phyloP scores from a whole-genome alignment of 2,329 filamentous ascomycete genomes.

The Madurella fahalii region DNA sequence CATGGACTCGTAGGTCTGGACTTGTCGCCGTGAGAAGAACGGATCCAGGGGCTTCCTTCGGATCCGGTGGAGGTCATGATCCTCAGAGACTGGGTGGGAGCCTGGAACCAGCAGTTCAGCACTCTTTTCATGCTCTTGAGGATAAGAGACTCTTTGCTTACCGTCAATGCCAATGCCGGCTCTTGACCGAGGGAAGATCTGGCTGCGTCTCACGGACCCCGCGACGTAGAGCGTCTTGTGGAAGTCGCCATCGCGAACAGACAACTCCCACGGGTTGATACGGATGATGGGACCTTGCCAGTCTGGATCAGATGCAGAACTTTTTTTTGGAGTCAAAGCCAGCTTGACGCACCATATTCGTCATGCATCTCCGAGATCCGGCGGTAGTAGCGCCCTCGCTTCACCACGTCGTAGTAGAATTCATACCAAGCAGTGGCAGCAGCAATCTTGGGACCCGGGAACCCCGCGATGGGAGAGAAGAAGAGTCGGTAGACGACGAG shows the following conservation, averaged over 20 bases:
- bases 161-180: slow-evolving; percentile 18
- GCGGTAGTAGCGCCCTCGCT: slow-evolving; percentile 63
- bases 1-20: slow-evolving; percentile 1
- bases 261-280: slow-evolving; percentile 31
- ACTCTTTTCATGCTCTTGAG: neutral
- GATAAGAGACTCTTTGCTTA: neutral
- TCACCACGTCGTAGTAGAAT: slow-evolving; percentile 66
- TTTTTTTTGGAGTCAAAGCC: neutral
- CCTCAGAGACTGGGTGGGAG: slow-evolving; percentile 6
- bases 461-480: slow-evolving; percentile 60
- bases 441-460: slow-evolving; percentile 59
- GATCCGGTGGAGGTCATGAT: slow-evolving; percentile 10
- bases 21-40: slow-evolving; percentile 8
- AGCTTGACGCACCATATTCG: slow-evolving; percentile 53
- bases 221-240: slow-evolving; percentile 28
- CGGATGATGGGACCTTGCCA: slow-evolving; percentile 27
- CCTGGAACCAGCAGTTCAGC: neutral
- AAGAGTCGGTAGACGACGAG: slow-evolving; percentile 52
- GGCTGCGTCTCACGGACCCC: slow-evolving; percentile 5
- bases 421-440: slow-evolving; percentile 59
- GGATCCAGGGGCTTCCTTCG: slow-evolving; percentile 8
- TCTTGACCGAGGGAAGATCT: slow-evolving; percentile 9
- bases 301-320: slow-evolving; percentile 14
- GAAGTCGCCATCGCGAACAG: slow-evolving; percentile 30
- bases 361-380: slow-evolving; percentile 66